These are phyloP conservation scores for Auxenochlorella protothecoides DNA, from an alignment of 139 green algal genomes.

Conservation along the genomic window DNA sequence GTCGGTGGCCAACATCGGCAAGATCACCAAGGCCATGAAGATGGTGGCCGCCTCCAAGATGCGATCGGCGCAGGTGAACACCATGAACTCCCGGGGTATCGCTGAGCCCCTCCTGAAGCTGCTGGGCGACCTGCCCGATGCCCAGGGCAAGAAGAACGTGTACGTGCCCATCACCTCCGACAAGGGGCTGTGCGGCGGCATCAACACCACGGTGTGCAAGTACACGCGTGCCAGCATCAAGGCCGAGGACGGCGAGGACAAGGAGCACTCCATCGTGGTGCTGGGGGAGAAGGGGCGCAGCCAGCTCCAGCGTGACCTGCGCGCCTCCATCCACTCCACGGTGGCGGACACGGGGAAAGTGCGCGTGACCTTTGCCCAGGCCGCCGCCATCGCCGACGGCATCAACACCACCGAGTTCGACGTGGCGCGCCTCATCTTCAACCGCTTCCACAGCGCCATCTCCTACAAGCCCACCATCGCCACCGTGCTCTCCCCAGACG, in stretches of 20 bases:
- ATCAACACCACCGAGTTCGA: slow-evolving; percentile 80
- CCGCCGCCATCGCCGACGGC: slow-evolving; percentile 73
- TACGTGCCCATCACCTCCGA: slow-evolving; percentile 85
- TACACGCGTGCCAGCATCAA: slow-evolving; percentile 44
- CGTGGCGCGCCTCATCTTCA: slow-evolving; percentile 77
- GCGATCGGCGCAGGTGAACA: slow-evolving; percentile 65
- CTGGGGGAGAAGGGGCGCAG: slow-evolving; percentile 88
- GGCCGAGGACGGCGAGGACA: slow-evolving; percentile 15
- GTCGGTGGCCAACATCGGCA: slow-evolving; percentile 95
- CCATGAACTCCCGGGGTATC: slow-evolving; percentile 72
- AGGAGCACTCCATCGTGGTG: slow-evolving; percentile 38
- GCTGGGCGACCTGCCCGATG: slow-evolving; percentile 78
- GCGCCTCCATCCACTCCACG: slow-evolving; percentile 30
- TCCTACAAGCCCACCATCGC: slow-evolving; percentile 88
- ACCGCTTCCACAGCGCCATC: slow-evolving; percentile 87
- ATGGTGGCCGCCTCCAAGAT: slow-evolving; percentile 99
- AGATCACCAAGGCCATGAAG: slow-evolving; percentile 99
- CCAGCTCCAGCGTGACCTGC: slow-evolving; percentile 65
- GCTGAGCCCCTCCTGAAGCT: slow-evolving; percentile 71
- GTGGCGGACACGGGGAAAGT: slow-evolving; percentile 60
- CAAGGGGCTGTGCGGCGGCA: slow-evolving; percentile 91
- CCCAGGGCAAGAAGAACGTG: slow-evolving; percentile 53
- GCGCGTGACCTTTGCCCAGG: slow-evolving; percentile 61
- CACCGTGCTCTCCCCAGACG: slow-evolving; percentile 81
- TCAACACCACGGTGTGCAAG: slow-evolving; percentile 94